These are phyloP conservation scores for Mycena alexandri DNA, from an alignment of 768 basidiomycete species.

Conservation along the genomic window DNA sequence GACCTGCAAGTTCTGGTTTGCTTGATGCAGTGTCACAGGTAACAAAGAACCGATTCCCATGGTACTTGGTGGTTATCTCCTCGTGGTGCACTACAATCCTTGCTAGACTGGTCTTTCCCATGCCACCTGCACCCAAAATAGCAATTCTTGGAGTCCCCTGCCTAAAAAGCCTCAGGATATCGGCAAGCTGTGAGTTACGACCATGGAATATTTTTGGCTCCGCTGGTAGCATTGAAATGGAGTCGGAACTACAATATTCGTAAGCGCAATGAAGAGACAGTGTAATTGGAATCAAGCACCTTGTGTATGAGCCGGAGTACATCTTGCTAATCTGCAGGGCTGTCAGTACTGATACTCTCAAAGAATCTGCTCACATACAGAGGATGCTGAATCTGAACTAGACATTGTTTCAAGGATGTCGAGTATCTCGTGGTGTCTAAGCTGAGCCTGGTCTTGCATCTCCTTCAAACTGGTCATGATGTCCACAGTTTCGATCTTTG, in stretches of 20 bases:
- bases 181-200: background rate
- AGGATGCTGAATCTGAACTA: background rate
- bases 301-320: background rate
- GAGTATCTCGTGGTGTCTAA: background rate
- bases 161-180: background rate
- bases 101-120: background rate
- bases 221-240: background rate
- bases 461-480: too few species aligned
- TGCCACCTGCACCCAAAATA: background rate
- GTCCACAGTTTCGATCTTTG: too few species aligned
- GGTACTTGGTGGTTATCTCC: background rate
- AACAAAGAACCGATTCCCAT: background rate
- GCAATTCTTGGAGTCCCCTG: background rate
- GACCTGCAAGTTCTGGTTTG: background rate
- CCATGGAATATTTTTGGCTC: background rate
- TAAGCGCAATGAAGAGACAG: background rate
- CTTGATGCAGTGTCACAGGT: background rate
- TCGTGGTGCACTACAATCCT: background rate
- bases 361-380: background rate
- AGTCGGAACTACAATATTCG: background rate
- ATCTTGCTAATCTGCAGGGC: background rate
- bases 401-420: background rate
- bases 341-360: background rate
- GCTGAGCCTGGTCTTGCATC: background rate
- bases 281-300: background rate